phyloP scores from a whole-genome alignment of 2,329 filamentous ascomycete species.

The Colletotrichum siamense region DNA sequence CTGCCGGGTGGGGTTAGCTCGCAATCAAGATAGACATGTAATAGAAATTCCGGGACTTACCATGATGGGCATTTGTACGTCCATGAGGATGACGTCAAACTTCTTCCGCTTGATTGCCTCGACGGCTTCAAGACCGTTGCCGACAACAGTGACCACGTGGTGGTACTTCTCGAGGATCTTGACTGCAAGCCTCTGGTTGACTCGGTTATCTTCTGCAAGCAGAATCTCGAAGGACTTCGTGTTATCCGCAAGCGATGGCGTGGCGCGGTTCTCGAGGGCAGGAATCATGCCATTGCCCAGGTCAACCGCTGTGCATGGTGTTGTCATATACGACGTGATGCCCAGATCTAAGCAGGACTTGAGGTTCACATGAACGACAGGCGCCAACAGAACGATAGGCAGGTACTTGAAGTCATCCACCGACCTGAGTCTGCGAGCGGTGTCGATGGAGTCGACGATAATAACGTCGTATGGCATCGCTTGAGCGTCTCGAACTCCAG shows the following conservation, averaged over 20 bases:
- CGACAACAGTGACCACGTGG: slow-evolving; percentile 88
- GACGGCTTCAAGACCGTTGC: slow-evolving; percentile 92
- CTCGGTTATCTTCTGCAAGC: slow-evolving; percentile 94
- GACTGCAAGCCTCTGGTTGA: slow-evolving; percentile 94
- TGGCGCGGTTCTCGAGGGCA: slow-evolving; percentile 90
- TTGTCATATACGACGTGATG: slow-evolving; percentile 99
- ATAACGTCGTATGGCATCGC: slow-evolving; percentile 89
- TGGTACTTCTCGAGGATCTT: slow-evolving; percentile 98
- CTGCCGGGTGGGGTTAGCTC: slow-evolving; percentile 41
- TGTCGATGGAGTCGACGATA: slow-evolving; percentile 92
- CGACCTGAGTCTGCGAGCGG: slow-evolving; percentile 81
- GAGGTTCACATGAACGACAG: slow-evolving; percentile 86
- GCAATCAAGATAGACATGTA: slow-evolving; percentile 1
- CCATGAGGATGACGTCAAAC: slow-evolving; percentile 98
- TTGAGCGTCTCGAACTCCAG: slow-evolving; percentile 56
- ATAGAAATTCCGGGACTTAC: slow-evolving; percentile 50
- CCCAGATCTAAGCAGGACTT: slow-evolving; percentile 94
- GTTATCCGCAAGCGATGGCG: slow-evolving; percentile 89
- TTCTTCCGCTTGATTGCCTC: slow-evolving; percentile 90
- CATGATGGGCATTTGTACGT: slow-evolving; percentile 99
- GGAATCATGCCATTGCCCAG: slow-evolving; percentile 96
- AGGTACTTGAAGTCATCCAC: slow-evolving; percentile 98
- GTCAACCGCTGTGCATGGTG: slow-evolving; percentile 91
- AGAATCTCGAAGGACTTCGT: slow-evolving; percentile 96
- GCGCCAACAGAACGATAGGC: slow-evolving; percentile 90